These are phyloP conservation scores for Apiospora rasikravindrae DNA, from an alignment of 2,329 filamentous ascomycete genomes.

Conservation along the genomic window DNA sequence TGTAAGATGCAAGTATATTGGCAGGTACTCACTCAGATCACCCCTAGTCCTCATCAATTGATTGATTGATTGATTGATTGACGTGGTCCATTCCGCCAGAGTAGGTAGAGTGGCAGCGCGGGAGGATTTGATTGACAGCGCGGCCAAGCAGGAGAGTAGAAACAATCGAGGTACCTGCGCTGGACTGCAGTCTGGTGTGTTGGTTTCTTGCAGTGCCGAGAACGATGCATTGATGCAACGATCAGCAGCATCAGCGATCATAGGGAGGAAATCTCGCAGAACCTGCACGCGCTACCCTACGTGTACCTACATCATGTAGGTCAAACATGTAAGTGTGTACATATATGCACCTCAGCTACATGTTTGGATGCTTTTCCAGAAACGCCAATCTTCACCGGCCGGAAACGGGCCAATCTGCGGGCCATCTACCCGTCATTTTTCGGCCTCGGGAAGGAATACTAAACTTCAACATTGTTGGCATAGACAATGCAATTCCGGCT, in stretches of 20 bases:
- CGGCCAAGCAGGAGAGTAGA: conserved; percentile 4
- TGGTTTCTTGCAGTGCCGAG: neutral
- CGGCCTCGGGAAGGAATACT: neutral
- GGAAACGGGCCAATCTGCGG: conserved; percentile 9
- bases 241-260: conserved; percentile 6
- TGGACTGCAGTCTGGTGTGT: neutral
- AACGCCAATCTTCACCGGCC: conserved; percentile 6
- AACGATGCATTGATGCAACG: neutral
- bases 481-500: neutral
- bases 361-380: conserved; percentile 8
- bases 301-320: neutral
- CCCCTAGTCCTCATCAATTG: neutral
- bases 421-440: neutral
- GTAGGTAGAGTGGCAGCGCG: neutral
- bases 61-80: neutral
- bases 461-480: neutral
- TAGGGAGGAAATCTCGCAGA: neutral
- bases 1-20: neutral
- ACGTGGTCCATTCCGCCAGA: neutral
- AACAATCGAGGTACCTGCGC: neutral
- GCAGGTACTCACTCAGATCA: neutral
- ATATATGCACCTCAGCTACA: neutral
- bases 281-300: conserved; percentile 1
- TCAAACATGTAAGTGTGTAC: neutral
- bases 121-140: neutral